Base-by-base conservation (phyloP, 2,329 filamentous ascomycete species). In the Fusarium mundagurra region DNA sequence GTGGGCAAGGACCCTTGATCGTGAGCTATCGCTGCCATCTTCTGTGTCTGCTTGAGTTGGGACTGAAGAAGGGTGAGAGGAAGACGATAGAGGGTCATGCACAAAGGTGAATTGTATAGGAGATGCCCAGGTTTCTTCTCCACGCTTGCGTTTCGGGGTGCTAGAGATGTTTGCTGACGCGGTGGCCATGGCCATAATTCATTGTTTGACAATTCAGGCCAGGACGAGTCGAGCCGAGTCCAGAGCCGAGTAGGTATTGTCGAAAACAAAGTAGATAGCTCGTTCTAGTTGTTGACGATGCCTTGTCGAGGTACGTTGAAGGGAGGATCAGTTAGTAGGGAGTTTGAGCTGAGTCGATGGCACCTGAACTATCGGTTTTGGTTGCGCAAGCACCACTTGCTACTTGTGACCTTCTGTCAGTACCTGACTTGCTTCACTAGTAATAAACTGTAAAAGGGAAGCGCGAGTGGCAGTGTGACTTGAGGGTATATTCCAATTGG, bases 21-120 rank as follows among this genome's bases (percentile, higher is more conserved):
- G 84, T n/a, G 88, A 88, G 71, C 88, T 90, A 72, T 81, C 84
- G 76, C 82, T 85, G 66, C 87, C 88, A 58, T 88, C 87, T 36
- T 87, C 84, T 45, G 80, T 69, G 34, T 69, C 65, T 34, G 77
- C 62, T 41, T 80, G 65, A 67, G 33, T 27, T 60, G 33, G 20
- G 27, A 34, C 24, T 51, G 79, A 69, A 67, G 79, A 67, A 9
- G 81, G 70, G 66, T 79, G 69, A 66, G 80, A 65, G 8, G 80
- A 65, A 8, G 64, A 70, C 24, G 67, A 60, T 27, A 54, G 33
- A 47, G 70, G 72, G 62, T 87, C 84, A 71, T 89, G 88, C 64
- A 87, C 84, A 74, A 89, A 89, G 3, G 86, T 85, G 79, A 89
- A 89, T 54, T 82, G 78, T 64, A 81, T 71, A n/a, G 83, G 82